Evolutionary conservation across 164 flowering plant genomes (phyloP).

Genomic region (Cinnamomum micranthum): DNA sequence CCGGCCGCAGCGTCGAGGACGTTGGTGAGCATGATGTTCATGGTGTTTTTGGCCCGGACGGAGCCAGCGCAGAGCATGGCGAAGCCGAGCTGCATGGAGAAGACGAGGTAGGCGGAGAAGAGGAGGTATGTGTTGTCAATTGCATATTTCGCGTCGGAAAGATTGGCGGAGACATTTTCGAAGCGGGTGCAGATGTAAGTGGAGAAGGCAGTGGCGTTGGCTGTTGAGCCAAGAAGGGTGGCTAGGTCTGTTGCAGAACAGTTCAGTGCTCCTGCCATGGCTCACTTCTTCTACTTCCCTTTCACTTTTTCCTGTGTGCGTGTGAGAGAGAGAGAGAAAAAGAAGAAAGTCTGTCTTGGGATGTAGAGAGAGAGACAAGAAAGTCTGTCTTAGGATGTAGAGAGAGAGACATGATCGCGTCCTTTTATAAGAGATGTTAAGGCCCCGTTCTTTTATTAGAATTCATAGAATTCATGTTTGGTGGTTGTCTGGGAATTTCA

Average conservation of each 20-base stretch:
- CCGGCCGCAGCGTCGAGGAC: constrained; percentile 50
- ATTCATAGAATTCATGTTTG: too few species aligned
- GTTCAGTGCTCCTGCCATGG: constrained; percentile 21
- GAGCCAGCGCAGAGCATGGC: constrained; percentile 61
- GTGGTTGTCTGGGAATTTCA: too few species aligned
- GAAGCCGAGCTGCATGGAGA: constrained; percentile 50
- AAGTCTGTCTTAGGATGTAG: too few species aligned
- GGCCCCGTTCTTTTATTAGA: too few species aligned
- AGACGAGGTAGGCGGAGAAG: constrained; percentile 53
- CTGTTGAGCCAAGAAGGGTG: constrained; percentile 20
- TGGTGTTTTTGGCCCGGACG: constrained; percentile 49
- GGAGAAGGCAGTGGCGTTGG: constrained; percentile 25
- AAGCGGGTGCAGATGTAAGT: constrained; percentile 31
- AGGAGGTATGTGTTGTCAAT: constrained; percentile 39
- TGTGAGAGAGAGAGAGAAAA: too few species aligned
- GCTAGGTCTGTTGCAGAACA: constrained; percentile 33
- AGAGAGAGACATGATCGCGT: too few species aligned
- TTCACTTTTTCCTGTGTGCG: too few species aligned
- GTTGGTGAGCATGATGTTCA: constrained; percentile 53
- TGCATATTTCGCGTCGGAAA: constrained; percentile 26
- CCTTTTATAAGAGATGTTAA: too few species aligned
- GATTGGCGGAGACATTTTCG: constrained; percentile 5
- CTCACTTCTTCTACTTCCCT: not conserved
- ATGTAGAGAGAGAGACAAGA: too few species aligned
- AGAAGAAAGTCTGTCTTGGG: too few species aligned